Evolutionary conservation across 345 rosid genomes (phyloP), one percentile per base, ranked within the genome.

Genomic region (Lepidium africanum): DNA sequence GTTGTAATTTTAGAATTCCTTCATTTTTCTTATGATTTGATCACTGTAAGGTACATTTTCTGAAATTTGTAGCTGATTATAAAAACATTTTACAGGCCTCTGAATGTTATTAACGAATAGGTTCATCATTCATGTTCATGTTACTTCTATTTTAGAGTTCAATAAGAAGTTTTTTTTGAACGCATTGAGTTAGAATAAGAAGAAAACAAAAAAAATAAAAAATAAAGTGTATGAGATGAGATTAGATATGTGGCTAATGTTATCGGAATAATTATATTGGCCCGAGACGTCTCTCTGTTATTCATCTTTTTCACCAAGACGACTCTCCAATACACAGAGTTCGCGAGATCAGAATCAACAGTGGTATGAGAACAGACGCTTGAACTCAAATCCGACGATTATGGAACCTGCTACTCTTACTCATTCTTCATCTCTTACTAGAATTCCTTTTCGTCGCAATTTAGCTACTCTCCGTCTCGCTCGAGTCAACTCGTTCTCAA

Each of bases 381-480:
- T 7, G 15, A 58, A 48, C 37, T 64, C 58, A 49, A 76, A 48
- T 21, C 5, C 59, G 7, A 43, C 56, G 37, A 33, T 6, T 6
- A 89, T 86, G 96, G 92, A 89, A 76, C 53, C 86, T 49, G 51
- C 69, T 3, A 5, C 73, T 8, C 68, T 83, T 51, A 75, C 66
- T 61, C 80, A 65, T 65, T 42, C 83, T 1, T 59, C 80, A 35
- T 62, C 81, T 40, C 64, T 82, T 3, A 17, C 81, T 42, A 75
- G 61, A 57, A 73, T 86, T 72, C 81, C 86, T 16, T 76, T 65
- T 5, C 75, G 71, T 10, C 19, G 54, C 56, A 76, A 56, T 48
- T 75, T 84, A 55, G 43, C 78, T 9, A 56, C 70, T 71, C 25
- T 16, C 40, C 73, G 72, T 56, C 72, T 65, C 51, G 66, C 67